Percentiles rank a stretch among this genome's conserved stretches.
Evolutionary conservation across 805 yeast species (phyloP).

Genomic region (Wickerhamomyces alni): DNA sequence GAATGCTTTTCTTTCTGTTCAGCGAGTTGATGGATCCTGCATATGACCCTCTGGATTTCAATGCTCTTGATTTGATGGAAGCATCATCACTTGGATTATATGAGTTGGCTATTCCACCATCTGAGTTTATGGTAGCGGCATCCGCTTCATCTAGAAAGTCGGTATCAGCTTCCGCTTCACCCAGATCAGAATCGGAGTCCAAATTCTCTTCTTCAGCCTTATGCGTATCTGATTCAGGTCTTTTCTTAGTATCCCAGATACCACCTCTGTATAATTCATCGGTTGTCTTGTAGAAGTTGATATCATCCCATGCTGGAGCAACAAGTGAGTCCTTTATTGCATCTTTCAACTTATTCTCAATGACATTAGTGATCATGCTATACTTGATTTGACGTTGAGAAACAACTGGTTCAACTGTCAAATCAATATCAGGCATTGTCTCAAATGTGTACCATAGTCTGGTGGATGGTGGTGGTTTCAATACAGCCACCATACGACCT

Average conservation of each 20-base stretch:
- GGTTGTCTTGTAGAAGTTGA: constrained; percentile 58
- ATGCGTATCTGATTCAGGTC: constrained; percentile 11
- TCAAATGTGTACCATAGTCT: constrained; percentile 90
- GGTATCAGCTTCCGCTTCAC: neutral
- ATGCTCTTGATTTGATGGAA: constrained; percentile 11
- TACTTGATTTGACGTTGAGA: constrained; percentile 78
- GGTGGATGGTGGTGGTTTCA: constrained; percentile 88
- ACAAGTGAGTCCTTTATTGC: constrained; percentile 77
- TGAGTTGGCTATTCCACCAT: constrained; percentile 3
- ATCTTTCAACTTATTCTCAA: constrained; percentile 72
- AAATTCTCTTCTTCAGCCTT: too few relatives aligned
- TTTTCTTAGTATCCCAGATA: constrained; percentile 61
- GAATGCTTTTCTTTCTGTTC: constrained; percentile 15
- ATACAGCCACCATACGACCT: constrained; percentile 63
- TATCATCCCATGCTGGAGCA: constrained; percentile 84
- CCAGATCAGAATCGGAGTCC: constrained; percentile 2
- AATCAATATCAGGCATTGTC: constrained; percentile 65
- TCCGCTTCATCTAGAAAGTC: neutral
- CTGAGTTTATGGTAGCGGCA: constrained; percentile 1
- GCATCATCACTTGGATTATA: constrained; percentile 6
- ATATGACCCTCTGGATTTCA: constrained; percentile 6
- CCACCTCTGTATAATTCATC: constrained; percentile 86
- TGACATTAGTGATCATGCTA: constrained; percentile 70
- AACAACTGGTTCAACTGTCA: constrained; percentile 86
- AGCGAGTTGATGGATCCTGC: constrained; percentile 1